A percentile compares a stretch with the other conserved stretches of the same genome.
phyloP scores from a whole-genome alignment of 106 monocot genomes.

The Xerophyta viscosa region DNA sequence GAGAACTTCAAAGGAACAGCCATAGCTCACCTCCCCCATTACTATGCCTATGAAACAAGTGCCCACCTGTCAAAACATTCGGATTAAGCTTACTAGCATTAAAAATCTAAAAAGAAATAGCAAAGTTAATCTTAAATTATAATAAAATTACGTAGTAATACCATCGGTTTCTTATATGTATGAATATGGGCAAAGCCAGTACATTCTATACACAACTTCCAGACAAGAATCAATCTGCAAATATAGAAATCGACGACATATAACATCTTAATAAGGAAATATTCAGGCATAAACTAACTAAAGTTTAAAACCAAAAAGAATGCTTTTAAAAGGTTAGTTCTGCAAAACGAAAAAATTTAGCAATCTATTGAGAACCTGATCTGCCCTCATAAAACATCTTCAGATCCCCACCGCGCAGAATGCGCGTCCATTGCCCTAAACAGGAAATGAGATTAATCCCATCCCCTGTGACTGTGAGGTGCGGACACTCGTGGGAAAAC shows the following conservation, averaged over 20 bases:
- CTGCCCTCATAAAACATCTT: constrained; percentile 85
- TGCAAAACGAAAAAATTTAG: too few relatives aligned
- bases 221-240: constrained; percentile 62
- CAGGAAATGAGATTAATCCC: background rate
- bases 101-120: too few relatives aligned
- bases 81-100: too few relatives aligned
- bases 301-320: too few relatives aligned
- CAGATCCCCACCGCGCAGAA: constrained; percentile 91
- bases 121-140: too few relatives aligned
- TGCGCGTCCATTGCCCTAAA: constrained; percentile 73
- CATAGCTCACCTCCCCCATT: constrained; percentile 86
- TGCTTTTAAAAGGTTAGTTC: too few relatives aligned
- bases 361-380: constrained; percentile 41
- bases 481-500: too few relatives aligned
- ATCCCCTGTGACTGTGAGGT: too few relatives aligned
- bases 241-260: background rate
- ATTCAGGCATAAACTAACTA: too few relatives aligned
- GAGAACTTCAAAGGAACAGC: constrained; percentile 67
- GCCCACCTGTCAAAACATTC: constrained; percentile 47
- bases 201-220: constrained; percentile 94
- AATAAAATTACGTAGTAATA: constrained; percentile 7
- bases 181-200: constrained; percentile 95
- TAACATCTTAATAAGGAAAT: too few relatives aligned
- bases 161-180: constrained; percentile 75
- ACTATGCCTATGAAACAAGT: constrained; percentile 70